These are phyloP conservation scores for Simplicillium aogashimaense DNA, from an alignment of 2,329 filamentous ascomycete genomes.

Conservation along the genomic window DNA sequence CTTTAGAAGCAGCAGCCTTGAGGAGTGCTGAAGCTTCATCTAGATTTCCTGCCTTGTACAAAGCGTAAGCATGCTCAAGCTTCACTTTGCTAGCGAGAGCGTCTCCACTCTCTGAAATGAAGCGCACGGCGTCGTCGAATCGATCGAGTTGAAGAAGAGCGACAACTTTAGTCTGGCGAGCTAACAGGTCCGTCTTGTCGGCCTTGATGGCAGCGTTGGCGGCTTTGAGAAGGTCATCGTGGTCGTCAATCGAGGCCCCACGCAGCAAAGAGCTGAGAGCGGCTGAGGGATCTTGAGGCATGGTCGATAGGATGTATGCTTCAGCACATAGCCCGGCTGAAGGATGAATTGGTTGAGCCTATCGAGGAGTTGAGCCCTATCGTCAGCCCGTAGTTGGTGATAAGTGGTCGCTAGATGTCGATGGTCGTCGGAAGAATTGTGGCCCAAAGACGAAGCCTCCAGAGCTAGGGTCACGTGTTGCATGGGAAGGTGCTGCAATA, in stretches of 20 bases:
- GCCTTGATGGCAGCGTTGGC: slow-evolving; percentile 52
- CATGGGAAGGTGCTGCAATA: too few relatives aligned
- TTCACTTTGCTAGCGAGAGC: slow-evolving; percentile 49
- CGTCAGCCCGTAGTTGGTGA: not conserved
- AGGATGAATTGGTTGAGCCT: not conserved
- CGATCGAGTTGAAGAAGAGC: slow-evolving; percentile 75
- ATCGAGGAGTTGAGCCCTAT: not conserved
- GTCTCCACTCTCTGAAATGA: slow-evolving; percentile 53
- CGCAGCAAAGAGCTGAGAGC: slow-evolving; percentile 45
- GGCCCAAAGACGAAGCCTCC: too few relatives aligned
- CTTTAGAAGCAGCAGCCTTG: slow-evolving; percentile 17
- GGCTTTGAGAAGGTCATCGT: slow-evolving; percentile 60
- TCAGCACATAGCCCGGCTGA: slow-evolving; percentile 13
- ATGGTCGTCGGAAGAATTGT: too few relatives aligned
- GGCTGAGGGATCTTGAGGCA: slow-evolving; percentile 36
- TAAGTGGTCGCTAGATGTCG: too few relatives aligned
- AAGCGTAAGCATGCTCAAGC: slow-evolving; percentile 70
- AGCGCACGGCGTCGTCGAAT: slow-evolving; percentile 65
- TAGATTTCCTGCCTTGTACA: slow-evolving; percentile 69
- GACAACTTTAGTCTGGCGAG: slow-evolving; percentile 61
- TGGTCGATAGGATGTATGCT: slow-evolving; percentile 10
- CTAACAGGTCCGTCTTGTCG: slow-evolving; percentile 46
- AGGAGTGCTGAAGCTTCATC: slow-evolving; percentile 48
- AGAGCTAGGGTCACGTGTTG: too few relatives aligned
- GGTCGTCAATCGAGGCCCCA: slow-evolving; percentile 52